Percentiles rank a stretch among this genome's conserved stretches.
These are phyloP conservation scores for Saccharomycopsis selenospora DNA, from an alignment of 805 yeast species.

Conservation along the genomic window DNA sequence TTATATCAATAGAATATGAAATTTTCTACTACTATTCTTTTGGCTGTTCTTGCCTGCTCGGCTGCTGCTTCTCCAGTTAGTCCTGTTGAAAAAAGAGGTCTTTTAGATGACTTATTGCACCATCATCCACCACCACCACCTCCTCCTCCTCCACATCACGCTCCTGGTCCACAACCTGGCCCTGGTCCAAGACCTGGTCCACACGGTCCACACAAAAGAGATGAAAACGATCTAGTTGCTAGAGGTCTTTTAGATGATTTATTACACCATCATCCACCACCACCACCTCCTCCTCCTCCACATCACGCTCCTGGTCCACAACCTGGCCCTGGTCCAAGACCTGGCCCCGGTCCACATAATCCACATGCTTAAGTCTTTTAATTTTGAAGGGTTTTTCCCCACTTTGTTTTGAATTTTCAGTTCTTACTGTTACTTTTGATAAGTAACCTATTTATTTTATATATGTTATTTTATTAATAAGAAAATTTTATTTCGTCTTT, in stretches of 20 bases:
- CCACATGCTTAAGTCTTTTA: background rate
- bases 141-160: slow-evolving; percentile 1
- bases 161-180: slow-evolving; percentile 1
- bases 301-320: background rate
- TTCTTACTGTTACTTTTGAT: too few relatives aligned
- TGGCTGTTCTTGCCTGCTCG: background rate
- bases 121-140: background rate
- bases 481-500: too few relatives aligned
- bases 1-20: background rate
- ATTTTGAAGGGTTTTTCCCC: background rate
- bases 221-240: background rate
- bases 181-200: slow-evolving; percentile 1
- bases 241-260: background rate
- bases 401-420: too few relatives aligned
- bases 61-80: slow-evolving; percentile 6
- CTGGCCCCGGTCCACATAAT: background rate
- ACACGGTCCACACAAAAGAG: background rate
- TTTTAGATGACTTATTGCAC: background rate
- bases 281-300: background rate
- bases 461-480: too few relatives aligned
- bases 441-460: too few relatives aligned
- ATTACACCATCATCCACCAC: slow-evolving; percentile 1
- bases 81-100: slow-evolving; percentile 4
- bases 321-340: background rate
- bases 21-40: background rate